Percentiles rank a stretch among this genome's conserved stretches.
phyloP scores from a whole-genome alignment of 192 early-diverging fungal genomes.

The Linnemannia elongata region DNA sequence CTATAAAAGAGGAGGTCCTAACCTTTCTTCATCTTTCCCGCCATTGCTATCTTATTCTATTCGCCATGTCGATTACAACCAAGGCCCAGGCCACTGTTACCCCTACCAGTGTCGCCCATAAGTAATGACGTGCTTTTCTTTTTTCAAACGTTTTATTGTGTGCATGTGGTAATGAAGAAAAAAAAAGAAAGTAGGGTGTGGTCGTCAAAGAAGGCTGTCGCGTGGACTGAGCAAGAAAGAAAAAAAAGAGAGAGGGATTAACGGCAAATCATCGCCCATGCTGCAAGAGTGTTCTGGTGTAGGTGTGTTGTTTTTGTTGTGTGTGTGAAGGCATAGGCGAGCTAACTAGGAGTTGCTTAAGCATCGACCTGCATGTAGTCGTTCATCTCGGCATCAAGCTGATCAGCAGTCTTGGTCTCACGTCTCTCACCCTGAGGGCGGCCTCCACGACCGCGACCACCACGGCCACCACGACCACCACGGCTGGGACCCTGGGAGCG shows the following conservation, averaged over 20 bases:
- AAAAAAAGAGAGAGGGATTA: not conserved
- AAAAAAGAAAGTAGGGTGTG: not conserved
- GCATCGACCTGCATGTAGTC: slow-evolving; percentile 67
- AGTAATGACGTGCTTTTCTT: not conserved
- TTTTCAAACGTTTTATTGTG: not conserved
- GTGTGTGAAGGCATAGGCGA: not conserved
- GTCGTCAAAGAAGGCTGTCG: not conserved
- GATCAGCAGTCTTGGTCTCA: slow-evolving; percentile 58
- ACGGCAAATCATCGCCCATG: not conserved
- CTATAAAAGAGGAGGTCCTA: too few species aligned
- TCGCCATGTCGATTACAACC: too few species aligned
- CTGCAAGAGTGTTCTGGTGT: not conserved
- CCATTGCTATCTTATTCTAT: too few species aligned
- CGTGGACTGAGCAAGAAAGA: not conserved
- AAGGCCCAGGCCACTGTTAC: too few species aligned
- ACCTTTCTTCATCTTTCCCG: too few species aligned
- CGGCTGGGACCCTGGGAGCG: slow-evolving; percentile 21
- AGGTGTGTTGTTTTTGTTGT: not conserved
- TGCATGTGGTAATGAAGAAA: not conserved
- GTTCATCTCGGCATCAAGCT: slow-evolving; percentile 64
- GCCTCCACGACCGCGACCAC: slow-evolving; percentile 60
- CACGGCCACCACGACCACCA: slow-evolving; percentile 51
- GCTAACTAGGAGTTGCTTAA: not conserved
- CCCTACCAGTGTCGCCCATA: too few species aligned
- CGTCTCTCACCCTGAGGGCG: slow-evolving; percentile 37